Evolutionary conservation across 371 early-diverging fungal species (phyloP), one percentile per base, ranked within the genome.

Genomic region (Choanephora cucurbitarum): DNA sequence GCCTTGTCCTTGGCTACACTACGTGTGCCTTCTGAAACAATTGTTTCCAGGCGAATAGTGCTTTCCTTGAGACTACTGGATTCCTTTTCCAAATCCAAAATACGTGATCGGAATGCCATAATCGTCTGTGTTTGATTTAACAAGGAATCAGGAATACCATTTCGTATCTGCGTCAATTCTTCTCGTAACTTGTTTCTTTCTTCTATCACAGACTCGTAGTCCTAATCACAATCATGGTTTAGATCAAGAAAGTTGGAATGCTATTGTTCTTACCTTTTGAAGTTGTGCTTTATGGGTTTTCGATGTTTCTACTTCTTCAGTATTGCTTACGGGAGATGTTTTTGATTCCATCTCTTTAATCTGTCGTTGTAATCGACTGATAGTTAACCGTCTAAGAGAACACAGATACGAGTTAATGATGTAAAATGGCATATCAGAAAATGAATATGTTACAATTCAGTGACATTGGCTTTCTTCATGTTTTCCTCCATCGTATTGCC

Each of bases 181-280:
- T 81, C 71, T 57, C 90, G 84, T 15, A 92, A 66, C 9, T 72
- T 60, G 49, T 90, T 67, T 73, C 83, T 85, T 58, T 73, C 75
- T 42, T 81, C 74, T 31, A 82, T 75, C 5, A 86, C 82, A 8
- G 66, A 60, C 31, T 80, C 67, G 63, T 89, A 89, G 11, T 92
- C 88, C 66, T 78, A n/a, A n/a, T n/a, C n/a, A n/a, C n/a, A n/a
- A n/a, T n/a, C n/a, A n/a, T n/a, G n/a, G n/a, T n/a, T n/a, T n/a
- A n/a, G n/a, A n/a, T n/a, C n/a, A n/a, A n/a, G n/a, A n/a, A n/a
- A n/a, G n/a, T n/a, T n/a, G n/a, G n/a, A n/a, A n/a, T n/a, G n/a
- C n/a, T n/a, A n/a, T 37, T 37, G 3, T 37, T 37, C 5, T 51
- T 66, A 82, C 82, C 71, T 80, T 69, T 61, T 90, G 87, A 15